A percentile compares a stretch with the other conserved stretches of the same genome.
Evolutionary conservation across 352 stramenopile species (phyloP).

Genomic region (Phytophthora idaei): DNA sequence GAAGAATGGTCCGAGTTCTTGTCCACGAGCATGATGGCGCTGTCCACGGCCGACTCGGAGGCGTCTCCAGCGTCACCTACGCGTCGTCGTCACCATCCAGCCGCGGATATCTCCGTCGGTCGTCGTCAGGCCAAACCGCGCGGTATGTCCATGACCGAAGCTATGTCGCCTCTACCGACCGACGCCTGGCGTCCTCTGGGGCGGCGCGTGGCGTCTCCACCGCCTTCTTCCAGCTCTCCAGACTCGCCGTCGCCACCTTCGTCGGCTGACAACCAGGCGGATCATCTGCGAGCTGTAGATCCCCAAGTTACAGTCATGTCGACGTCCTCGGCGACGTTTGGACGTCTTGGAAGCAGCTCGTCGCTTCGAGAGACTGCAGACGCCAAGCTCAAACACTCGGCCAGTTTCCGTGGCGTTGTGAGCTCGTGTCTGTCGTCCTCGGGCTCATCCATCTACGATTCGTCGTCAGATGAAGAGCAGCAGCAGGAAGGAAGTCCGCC

Average conservation of each 20-base stretch:
- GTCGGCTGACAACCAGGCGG: conserved; percentile 32
- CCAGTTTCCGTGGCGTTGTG: conserved; percentile 54
- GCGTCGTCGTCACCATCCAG: conserved; percentile 7
- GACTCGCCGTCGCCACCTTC: conserved; percentile 24
- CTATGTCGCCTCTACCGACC: conserved; percentile 33
- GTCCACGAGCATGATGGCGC: conserved; percentile 66
- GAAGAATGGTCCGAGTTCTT: conserved; percentile 72
- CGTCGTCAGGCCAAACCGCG: conserved; percentile 31
- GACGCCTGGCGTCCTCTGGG: conserved; percentile 59
- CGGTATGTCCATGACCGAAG: conserved; percentile 53
- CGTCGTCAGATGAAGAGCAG: conserved; percentile 50
- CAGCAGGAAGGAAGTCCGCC: conserved; percentile 29
- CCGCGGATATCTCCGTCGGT: conserved; percentile 4
- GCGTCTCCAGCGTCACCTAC: conserved; percentile 19
- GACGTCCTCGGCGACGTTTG: conserved; percentile 31
- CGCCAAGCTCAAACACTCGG: conserved; percentile 32
- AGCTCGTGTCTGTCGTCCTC: conserved; percentile 58
- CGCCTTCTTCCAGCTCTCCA: conserved; percentile 26
- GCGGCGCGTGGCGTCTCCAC: conserved; percentile 43
- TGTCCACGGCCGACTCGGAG: conserved; percentile 48
- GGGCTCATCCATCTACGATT: conserved; percentile 60
- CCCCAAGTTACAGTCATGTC: conserved; percentile 24
- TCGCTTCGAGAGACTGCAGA: conserved; percentile 17
- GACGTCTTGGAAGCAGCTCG: conserved; percentile 34
- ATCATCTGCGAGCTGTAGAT: conserved; percentile 24